These are phyloP conservation scores for Geoglossum glabrum DNA, from an alignment of 495 filamentous ascomycete genomes.

Conservation along the genomic window DNA sequence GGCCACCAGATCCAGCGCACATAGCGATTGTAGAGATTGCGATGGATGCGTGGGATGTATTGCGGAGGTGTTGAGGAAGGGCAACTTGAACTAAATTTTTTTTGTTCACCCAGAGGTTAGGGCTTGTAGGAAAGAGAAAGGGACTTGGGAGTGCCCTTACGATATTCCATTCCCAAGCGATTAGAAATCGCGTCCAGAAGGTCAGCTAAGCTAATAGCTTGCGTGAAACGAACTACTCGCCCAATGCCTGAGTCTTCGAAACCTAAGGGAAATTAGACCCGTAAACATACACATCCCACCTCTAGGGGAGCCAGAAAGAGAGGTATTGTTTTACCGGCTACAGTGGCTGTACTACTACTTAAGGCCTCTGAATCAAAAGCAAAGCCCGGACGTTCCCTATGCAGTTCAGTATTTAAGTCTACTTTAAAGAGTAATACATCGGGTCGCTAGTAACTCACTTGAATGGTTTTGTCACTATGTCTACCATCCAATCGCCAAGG, in stretches of 20 bases:
- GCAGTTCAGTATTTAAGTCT: not conserved
- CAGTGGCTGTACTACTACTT: not conserved
- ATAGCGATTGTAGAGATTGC: conserved; percentile 34
- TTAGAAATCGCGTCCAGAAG: conserved; percentile 41
- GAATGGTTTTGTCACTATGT: conserved; percentile 44
- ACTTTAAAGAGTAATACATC: conserved; percentile 9
- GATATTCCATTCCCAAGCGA: conserved; percentile 26
- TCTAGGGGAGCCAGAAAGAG: not conserved
- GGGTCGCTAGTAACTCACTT: conserved; percentile 9
- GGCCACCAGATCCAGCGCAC: conserved; percentile 69
- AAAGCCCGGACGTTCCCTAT: conserved; percentile 10
- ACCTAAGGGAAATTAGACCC: conserved; percentile 19
- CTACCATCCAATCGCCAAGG: conserved; percentile 86
- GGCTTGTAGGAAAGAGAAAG: not conserved
- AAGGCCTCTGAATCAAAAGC: not conserved
- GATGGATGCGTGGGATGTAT: not conserved
- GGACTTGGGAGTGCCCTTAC: not conserved
- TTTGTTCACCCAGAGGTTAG: not conserved
- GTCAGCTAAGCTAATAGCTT: conserved; percentile 33
- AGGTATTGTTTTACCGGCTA: not conserved
- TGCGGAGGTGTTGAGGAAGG: conserved; percentile 30
- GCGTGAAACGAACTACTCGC: conserved; percentile 42
- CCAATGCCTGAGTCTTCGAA: conserved; percentile 60
- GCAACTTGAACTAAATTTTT: conserved; percentile 32
- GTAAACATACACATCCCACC: not conserved